A percentile compares a stretch with the other conserved stretches of the same genome.
Conservation (phyloP, 140 eudicot genomes). For the Senecio squalidus region DNA sequence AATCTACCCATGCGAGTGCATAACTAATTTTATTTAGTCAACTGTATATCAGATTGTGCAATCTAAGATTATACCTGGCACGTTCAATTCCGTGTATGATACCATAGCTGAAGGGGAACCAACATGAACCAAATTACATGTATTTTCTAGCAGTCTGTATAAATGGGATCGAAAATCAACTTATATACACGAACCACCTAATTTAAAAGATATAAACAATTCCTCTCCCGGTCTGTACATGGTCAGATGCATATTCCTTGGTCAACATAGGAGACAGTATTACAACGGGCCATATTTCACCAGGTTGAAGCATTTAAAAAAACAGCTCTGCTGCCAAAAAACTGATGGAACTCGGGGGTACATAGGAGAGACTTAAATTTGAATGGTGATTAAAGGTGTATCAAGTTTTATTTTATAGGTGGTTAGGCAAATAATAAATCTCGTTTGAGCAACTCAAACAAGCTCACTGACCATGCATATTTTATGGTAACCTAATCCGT, state of each 20-base stretch:
- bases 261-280: slow-evolving; percentile 18
- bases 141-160: slow-evolving; percentile 41
- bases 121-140: slow-evolving; percentile 50
- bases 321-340: slow-evolving; percentile 68
- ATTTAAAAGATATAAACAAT: slow-evolving; percentile 52
- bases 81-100: slow-evolving; percentile 64
- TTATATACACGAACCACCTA: slow-evolving; percentile 63
- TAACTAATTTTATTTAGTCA: not conserved
- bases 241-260: slow-evolving; percentile 57
- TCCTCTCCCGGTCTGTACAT: slow-evolving; percentile 58
- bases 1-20: not conserved
- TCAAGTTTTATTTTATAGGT: too few species aligned
- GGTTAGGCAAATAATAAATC: too few species aligned
- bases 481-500: too few species aligned
- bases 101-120: slow-evolving; percentile 61
- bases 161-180: slow-evolving; percentile 59
- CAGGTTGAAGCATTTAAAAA: slow-evolving; percentile 63
- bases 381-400: slow-evolving; percentile 76
- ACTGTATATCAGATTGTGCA: slow-evolving; percentile 39
- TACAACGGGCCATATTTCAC: slow-evolving; percentile 64
- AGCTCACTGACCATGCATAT: too few species aligned
- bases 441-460: too few species aligned
- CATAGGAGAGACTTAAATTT: slow-evolving; percentile 64
- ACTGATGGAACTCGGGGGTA: slow-evolving; percentile 52
- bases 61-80: slow-evolving; percentile 57